Evolutionary conservation across 1,139 yeast species (phyloP).

Genomic region (Saccharomyces hybrid): DNA sequence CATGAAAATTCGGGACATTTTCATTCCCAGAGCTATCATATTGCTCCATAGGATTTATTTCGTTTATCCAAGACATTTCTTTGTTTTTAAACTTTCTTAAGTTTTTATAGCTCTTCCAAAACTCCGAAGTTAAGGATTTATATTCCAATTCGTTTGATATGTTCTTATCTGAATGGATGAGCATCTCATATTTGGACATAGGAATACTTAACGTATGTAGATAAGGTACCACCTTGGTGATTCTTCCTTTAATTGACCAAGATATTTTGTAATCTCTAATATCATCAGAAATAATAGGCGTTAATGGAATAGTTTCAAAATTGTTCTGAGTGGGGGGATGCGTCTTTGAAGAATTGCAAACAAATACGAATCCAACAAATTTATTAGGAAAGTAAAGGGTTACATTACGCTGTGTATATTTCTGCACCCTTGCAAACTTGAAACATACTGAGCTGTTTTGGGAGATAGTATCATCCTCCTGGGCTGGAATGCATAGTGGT

Average conservation of each 20-base stretch:
- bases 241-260: constrained; percentile 6
- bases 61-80: constrained; percentile 1
- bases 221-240: constrained; percentile 47
- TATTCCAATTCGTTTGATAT: neutral
- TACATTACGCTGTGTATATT: constrained; percentile 45
- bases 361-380: constrained; percentile 59
- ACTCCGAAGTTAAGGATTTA: neutral
- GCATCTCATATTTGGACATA: neutral
- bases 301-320: constrained; percentile 37
- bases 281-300: constrained; percentile 57
- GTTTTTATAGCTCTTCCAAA: neutral
- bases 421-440: constrained; percentile 55
- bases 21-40: neutral
- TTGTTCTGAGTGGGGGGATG: constrained; percentile 33
- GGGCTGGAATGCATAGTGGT: constrained; percentile 40
- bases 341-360: constrained; percentile 38
- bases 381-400: constrained; percentile 51
- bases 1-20: neutral
- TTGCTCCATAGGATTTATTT: neutral
- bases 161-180: neutral
- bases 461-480: constrained; percentile 3
- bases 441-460: constrained; percentile 36
- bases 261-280: constrained; percentile 33
- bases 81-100: neutral
- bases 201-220: constrained; percentile 40